Evolutionary conservation across 192 early-diverging fungal species (phyloP).

Genomic region (Coemansia sp.): DNA sequence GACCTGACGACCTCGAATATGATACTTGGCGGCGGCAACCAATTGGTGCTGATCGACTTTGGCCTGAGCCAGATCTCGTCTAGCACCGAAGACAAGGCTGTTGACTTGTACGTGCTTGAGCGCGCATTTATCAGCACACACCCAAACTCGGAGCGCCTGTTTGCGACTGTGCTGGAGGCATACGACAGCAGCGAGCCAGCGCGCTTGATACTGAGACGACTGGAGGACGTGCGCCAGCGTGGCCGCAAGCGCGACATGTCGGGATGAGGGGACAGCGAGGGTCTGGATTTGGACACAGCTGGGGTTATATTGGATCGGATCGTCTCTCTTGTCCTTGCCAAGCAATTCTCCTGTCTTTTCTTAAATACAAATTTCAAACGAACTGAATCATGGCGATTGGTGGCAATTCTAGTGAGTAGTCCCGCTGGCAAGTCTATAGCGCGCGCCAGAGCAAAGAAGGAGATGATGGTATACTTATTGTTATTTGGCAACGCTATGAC

Average conservation of each 20-base stretch:
- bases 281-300: constrained; percentile 14
- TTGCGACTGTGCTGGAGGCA: constrained; percentile 70
- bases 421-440: too few species aligned
- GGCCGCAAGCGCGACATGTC: constrained; percentile 85
- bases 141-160: constrained; percentile 79
- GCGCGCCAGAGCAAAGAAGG: too few species aligned
- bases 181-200: constrained; percentile 71
- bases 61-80: constrained; percentile 87
- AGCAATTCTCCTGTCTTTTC: neutral
- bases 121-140: constrained; percentile 92
- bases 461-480: neutral
- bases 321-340: too few species aligned
- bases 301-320: constrained; percentile 15
- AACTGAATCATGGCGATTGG: constrained; percentile 13
- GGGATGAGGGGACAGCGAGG: constrained; percentile 29
- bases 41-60: constrained; percentile 89
- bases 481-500: neutral
- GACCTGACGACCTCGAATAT: constrained; percentile 98
- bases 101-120: constrained; percentile 99
- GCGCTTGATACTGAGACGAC: constrained; percentile 61
- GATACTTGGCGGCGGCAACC: constrained; percentile 62
- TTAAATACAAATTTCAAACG: neutral
- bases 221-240: constrained; percentile 84
- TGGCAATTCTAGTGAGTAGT: constrained; percentile 10
- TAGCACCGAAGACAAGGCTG: constrained; percentile 94